Base-by-base conservation (phyloP, 2,329 filamentous ascomycete genomes). In the Fusarium albosuccineum region DNA sequence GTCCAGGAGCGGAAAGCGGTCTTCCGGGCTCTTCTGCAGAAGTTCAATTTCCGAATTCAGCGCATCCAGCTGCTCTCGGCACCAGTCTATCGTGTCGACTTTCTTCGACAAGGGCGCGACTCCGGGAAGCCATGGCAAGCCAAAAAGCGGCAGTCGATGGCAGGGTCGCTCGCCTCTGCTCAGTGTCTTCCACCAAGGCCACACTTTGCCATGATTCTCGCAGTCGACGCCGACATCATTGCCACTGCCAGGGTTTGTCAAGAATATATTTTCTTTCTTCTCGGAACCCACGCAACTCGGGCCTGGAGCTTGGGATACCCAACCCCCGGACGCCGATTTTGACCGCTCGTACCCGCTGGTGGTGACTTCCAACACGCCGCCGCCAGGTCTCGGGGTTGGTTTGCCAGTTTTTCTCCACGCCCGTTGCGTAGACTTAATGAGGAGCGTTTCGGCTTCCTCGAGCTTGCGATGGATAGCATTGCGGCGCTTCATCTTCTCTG, bases 81-180 rank as follows among this genome's bases (percentile, higher is more conserved):
- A 97, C 82, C 94, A 92, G 74, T 97, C 94, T 67, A 99, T 98
- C 0, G 92, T 95, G 76, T 99, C 96, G 2, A 97, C 94, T 78
- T 98, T 97, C 76, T 93, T 91, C 55, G 92, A 93, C 49, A 97
- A 78, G 1, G 94, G 79, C 5, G 92, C 93, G 14, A 97, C 76
- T 0, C 89, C 88, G 3, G 91, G 91, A 76, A 97, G 89, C 91
- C 92, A 97, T 1, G 80, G 83, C 76, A 84, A 84, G 1, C 81
- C 82, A 42, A 87, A 87, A 1, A 79, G 79, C 0, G 93, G 89
- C 9, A 97, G 81, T 45, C 90, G 89, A 81, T 97, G 94, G 0
- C 92, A 97, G 16, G 95, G 93, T 36, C 96, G 90, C 64, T 97
- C 89, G n/a, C 58, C 92, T 94, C 60, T 88, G 87, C 73, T 89